These are phyloP conservation scores for Cylindrodendrum hubeiense DNA, from an alignment of 2,329 filamentous ascomycete genomes.

Conservation along the genomic window DNA sequence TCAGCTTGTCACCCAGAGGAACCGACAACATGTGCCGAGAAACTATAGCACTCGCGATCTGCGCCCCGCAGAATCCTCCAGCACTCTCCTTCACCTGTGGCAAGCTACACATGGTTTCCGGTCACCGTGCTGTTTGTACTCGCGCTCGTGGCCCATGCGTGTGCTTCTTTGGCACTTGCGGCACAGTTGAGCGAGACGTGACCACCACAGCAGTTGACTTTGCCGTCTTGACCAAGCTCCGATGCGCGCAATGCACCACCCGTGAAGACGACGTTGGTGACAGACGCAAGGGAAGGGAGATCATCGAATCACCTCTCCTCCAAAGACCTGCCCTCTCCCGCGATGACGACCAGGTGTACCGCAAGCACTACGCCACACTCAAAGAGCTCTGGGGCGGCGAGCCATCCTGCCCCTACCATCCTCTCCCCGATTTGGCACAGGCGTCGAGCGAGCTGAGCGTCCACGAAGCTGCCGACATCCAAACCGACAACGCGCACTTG, in stretches of 20 bases:
- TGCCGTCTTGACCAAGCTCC: slow-evolving; percentile 16
- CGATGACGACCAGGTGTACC: not conserved
- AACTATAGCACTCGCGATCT: slow-evolving; percentile 36
- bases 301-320: slow-evolving; percentile 34
- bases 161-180: slow-evolving; percentile 44
- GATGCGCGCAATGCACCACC: slow-evolving; percentile 32
- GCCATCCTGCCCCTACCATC: slow-evolving; percentile 25
- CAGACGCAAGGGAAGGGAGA: slow-evolving; percentile 12
- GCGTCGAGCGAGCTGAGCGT: not conserved
- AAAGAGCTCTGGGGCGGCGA: slow-evolving; percentile 24
- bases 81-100: slow-evolving; percentile 34
- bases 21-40: slow-evolving; percentile 40
- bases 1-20: not conserved
- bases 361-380: not conserved
- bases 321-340: slow-evolving; percentile 7
- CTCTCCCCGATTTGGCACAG: too few species aligned
- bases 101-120: slow-evolving; percentile 40
- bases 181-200: slow-evolving; percentile 9
- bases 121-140: slow-evolving; percentile 25
- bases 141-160: slow-evolving; percentile 28
- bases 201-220: slow-evolving; percentile 18
- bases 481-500: too few species aligned
- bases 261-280: slow-evolving; percentile 33
- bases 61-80: slow-evolving; percentile 23
- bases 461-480: not conserved